Base-by-base conservation (phyloP, 1,139 yeast genomes). In the Arxiozyma telluris region DNA sequence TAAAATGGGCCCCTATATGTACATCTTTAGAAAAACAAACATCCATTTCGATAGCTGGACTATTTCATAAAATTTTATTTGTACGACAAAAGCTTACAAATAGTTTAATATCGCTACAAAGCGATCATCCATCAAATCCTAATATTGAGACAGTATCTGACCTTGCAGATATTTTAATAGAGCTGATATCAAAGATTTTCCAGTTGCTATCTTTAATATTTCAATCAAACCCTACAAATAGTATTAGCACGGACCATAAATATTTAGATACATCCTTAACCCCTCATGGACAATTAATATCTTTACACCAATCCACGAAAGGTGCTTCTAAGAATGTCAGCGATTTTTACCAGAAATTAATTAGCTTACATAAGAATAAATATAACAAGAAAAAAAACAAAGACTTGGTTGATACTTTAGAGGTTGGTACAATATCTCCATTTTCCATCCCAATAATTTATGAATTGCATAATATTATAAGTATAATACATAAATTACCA, bases 221-320 rank as follows among this genome's bases (percentile, higher is more conserved):
- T 61, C 62, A 61, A 49, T 50, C 61, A 34, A 67, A 67, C 50
- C 67, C 68, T 2, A 65, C 67, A 2, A 67, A 66, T 53, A 60
- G 66, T 51, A 62, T 67, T 39, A 67, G 65, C 50, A 57, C 57
- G 41, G 61, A 60, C 41, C 58, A 54, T 52, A 56, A 58, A 46
- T 65, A 63, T 5, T 42, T 50, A 25, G 51, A 51, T 3, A 54
- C 58, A 4, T 18, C 52, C 7, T 21, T 44, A 8, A 44, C 42
- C 8, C 25, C 42, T 12, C 43, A 21, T 45, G 17, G 4, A 9
- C 30, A 41, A 4, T 21, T 42, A 9, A 43, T 18, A 2, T 18
- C 43, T 4, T 15, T 34, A 34, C 39, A 34, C 39, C 39, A 34
- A 34, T 34, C 39, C n/a, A 18, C 44, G 6, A 27, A 8, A 2